Evolutionary conservation across 768 basidiomycete genomes (phyloP).

Genomic region (Cyclocybe aegerita): DNA sequence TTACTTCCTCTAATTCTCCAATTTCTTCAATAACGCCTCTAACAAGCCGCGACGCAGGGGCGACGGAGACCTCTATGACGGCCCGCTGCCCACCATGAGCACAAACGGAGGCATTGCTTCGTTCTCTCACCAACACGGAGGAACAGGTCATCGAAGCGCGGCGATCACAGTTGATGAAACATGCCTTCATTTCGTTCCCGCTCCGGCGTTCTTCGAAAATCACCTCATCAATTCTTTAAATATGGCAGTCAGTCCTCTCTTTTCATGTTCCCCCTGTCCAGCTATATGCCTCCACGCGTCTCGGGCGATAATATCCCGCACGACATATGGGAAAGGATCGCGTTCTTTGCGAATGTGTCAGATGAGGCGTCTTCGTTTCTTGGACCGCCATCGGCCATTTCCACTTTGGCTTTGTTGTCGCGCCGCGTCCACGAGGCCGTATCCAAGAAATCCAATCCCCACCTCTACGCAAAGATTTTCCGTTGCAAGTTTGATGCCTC

Average conservation of each 20-base stretch:
- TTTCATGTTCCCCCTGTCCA: slow-evolving; percentile 8
- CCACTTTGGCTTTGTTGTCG: slow-evolving; percentile 37
- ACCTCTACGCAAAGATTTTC: slow-evolving; percentile 45
- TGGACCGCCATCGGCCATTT: slow-evolving; percentile 43
- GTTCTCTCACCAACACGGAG: slow-evolving; percentile 6
- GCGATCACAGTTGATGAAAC: slow-evolving; percentile 26
- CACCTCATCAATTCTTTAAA: slow-evolving; percentile 13
- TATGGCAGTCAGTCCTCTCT: slow-evolving; percentile 9
- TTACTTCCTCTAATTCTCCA: too few species aligned
- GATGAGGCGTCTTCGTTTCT: slow-evolving; percentile 26
- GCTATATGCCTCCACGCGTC: slow-evolving; percentile 13
- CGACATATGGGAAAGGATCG: slow-evolving; percentile 41
- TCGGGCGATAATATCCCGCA: slow-evolving; percentile 19
- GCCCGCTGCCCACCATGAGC: not conserved
- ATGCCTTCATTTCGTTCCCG: slow-evolving; percentile 9
- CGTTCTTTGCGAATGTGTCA: slow-evolving; percentile 33
- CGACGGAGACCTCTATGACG: too few species aligned
- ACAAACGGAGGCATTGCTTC: not conserved
- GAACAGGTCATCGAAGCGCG: slow-evolving; percentile 21
- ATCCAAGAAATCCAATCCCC: slow-evolving; percentile 31
- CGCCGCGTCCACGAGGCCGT: slow-evolving; percentile 33
- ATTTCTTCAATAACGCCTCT: too few species aligned
- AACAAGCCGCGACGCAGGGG: too few species aligned
- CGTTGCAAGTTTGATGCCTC: slow-evolving; percentile 41
- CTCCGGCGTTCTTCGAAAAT: slow-evolving; percentile 10